A percentile compares a stretch with the other conserved stretches of the same genome.
Evolutionary conservation across 441 rosid genomes (phyloP).

Genomic region (Gossypium armourianum): DNA sequence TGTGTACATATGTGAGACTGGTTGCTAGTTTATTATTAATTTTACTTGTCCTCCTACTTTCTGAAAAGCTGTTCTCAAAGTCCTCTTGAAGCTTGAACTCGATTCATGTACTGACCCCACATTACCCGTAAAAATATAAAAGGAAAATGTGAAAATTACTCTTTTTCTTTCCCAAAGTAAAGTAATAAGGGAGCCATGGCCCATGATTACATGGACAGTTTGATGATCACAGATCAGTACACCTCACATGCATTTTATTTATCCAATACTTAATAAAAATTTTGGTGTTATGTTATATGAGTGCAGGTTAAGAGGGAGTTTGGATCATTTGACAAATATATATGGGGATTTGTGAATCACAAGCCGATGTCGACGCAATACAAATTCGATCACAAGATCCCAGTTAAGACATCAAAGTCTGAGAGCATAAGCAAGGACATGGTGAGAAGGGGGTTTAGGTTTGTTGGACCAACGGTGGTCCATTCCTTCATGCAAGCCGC

Average conservation of each 20-base stretch:
- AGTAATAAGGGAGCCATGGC: slow-evolving; percentile 1
- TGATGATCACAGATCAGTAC: background rate
- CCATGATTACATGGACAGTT: background rate
- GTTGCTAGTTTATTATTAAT: background rate
- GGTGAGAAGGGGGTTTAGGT: slow-evolving; percentile 65
- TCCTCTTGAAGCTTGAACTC: background rate
- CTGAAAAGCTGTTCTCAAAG: background rate
- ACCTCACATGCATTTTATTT: background rate
- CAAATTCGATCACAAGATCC: slow-evolving; percentile 62
- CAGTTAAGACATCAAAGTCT: slow-evolving; percentile 76
- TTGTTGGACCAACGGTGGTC: slow-evolving; percentile 69
- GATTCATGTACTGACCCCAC: slow-evolving; percentile 7
- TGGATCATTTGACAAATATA: slow-evolving; percentile 56
- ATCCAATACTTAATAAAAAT: no score
- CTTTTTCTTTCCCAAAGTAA: background rate
- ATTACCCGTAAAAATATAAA: background rate
- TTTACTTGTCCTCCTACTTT: background rate
- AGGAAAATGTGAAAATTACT: background rate
- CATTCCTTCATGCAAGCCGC: slow-evolving; percentile 86
- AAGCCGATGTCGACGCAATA: slow-evolving; percentile 52
- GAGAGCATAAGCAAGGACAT: slow-evolving; percentile 81
- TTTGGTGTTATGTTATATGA: background rate
- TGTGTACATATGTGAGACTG: background rate
- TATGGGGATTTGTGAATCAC: slow-evolving; percentile 69
- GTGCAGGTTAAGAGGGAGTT: slow-evolving; percentile 43